Conservation (phyloP, 768 basidiomycete genomes). For the Termitomyces sp. region DNA sequence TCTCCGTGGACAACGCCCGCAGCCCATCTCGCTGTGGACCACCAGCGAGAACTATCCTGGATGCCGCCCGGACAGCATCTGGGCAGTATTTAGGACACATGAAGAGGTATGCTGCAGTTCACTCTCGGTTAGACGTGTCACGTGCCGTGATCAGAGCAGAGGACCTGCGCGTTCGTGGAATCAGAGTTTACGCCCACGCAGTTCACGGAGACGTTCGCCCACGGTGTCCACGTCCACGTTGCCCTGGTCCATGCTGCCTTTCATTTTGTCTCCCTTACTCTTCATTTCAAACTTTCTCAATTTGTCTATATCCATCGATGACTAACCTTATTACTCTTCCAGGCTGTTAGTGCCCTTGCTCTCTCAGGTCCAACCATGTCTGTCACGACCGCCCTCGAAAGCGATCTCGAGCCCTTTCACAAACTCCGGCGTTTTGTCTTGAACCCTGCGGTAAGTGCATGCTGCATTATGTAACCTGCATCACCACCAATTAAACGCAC, state of each 20-base stretch:
- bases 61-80: slow-evolving; percentile 31
- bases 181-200: slow-evolving; percentile 20
- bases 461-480: slow-evolving; percentile 11
- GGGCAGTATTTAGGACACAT: slow-evolving; percentile 56
- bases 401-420: slow-evolving; percentile 56
- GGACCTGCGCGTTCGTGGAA: slow-evolving; percentile 3
- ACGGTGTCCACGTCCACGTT: slow-evolving; percentile 15
- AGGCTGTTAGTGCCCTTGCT: slow-evolving; percentile 54
- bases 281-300: not conserved
- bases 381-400: slow-evolving; percentile 53
- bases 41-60: slow-evolving; percentile 27
- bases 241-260: slow-evolving; percentile 12
- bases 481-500: slow-evolving; percentile 13
- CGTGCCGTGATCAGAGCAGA: slow-evolving; percentile 17
- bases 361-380: slow-evolving; percentile 43
- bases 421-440: slow-evolving; percentile 43
- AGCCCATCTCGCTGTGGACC: slow-evolving; percentile 46
- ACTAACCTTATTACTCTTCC: slow-evolving; percentile 13
- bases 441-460: slow-evolving; percentile 12
- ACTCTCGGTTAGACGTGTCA: slow-evolving; percentile 11
- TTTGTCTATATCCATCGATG: slow-evolving; percentile 5
- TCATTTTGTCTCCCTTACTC: slow-evolving; percentile 11
- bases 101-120: slow-evolving; percentile 45
- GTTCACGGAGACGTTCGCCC: slow-evolving; percentile 11
- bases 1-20: slow-evolving; percentile 20